These are phyloP conservation scores for Cystobasidium pallidum DNA, from an alignment of 1,284 basidiomycete genomes.

Conservation along the genomic window DNA sequence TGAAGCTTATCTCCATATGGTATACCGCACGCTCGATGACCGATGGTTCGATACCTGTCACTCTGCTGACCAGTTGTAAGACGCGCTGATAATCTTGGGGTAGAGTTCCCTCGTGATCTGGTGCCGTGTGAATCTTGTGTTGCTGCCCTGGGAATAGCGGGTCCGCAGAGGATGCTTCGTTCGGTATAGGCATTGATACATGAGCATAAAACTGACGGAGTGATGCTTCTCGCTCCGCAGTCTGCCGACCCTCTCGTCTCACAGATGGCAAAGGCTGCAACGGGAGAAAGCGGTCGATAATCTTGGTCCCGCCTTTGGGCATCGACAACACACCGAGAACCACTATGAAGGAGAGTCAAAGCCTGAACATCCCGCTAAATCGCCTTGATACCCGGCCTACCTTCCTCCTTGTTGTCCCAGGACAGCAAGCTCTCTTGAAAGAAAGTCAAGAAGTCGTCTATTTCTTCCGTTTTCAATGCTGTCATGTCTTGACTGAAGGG, in stretches of 20 bases:
- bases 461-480: conserved; percentile 40
- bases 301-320: background rate
- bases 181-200: conserved; percentile 26
- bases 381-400: conserved; percentile 6
- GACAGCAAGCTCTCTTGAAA: conserved; percentile 46
- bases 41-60: conserved; percentile 12
- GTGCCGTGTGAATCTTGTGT: conserved; percentile 24
- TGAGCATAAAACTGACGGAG: conserved; percentile 21
- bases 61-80: background rate
- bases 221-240: background rate
- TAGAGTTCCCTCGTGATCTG: conserved; percentile 20
- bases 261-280: background rate
- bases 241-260: background rate
- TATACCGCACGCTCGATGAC: conserved; percentile 12
- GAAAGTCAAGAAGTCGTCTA: conserved; percentile 50
- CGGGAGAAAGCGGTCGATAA: conserved; percentile 24
- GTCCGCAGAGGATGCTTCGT: conserved; percentile 20
- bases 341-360: background rate
- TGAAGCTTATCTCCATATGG: conserved; percentile 12
- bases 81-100: conserved; percentile 22
- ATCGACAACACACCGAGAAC: conserved; percentile 24
- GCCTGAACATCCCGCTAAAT: background rate
- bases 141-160: conserved; percentile 37
- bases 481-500: conserved; percentile 37
- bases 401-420: conserved; percentile 17